Conservation (phyloP, 305 asterid genomes). For the Solanum hybrid region DNA sequence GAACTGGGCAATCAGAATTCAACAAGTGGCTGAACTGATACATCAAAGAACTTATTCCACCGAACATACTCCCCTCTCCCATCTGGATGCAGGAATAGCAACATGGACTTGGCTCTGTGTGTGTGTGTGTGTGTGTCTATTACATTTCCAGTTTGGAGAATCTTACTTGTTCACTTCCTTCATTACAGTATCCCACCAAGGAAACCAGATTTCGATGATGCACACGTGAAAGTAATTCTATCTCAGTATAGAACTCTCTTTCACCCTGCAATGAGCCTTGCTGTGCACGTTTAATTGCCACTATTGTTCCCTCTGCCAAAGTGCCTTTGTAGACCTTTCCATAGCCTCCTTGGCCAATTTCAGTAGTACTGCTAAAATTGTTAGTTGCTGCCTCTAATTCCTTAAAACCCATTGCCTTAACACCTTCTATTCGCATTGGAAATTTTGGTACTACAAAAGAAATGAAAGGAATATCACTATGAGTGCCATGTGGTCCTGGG, state of each 20-base stretch:
- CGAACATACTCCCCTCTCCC: not conserved
- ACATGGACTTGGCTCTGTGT: not conserved
- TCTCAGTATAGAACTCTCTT: slow-evolving; percentile 89
- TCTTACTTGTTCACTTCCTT: slow-evolving; percentile 87
- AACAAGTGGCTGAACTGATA: not conserved
- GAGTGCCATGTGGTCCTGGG: not conserved
- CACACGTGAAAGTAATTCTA: slow-evolving; percentile 74
- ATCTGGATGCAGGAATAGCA: not conserved
- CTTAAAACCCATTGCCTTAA: slow-evolving; percentile 60
- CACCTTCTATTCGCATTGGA: slow-evolving; percentile 77
- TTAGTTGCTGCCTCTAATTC: slow-evolving; percentile 70
- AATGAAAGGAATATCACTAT: not conserved
- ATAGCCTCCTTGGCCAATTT: slow-evolving; percentile 90
- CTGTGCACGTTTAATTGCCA: slow-evolving; percentile 89
- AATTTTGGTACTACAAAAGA: slow-evolving; percentile 51
- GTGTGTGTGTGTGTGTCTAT: not conserved
- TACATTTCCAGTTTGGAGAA: not conserved
- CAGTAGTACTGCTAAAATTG: slow-evolving; percentile 39
- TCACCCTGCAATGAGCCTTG: slow-evolving; percentile 97
- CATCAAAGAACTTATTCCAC: not conserved
- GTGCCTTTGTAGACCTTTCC: slow-evolving; percentile 85
- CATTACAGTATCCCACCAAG: slow-evolving; percentile 82
- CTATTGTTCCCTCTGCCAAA: slow-evolving; percentile 65
- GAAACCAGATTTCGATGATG: slow-evolving; percentile 93
- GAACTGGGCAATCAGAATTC: not conserved